These are phyloP conservation scores for Talaromyces adpressus DNA, from an alignment of 495 filamentous ascomycete species.

Conservation along the genomic window DNA sequence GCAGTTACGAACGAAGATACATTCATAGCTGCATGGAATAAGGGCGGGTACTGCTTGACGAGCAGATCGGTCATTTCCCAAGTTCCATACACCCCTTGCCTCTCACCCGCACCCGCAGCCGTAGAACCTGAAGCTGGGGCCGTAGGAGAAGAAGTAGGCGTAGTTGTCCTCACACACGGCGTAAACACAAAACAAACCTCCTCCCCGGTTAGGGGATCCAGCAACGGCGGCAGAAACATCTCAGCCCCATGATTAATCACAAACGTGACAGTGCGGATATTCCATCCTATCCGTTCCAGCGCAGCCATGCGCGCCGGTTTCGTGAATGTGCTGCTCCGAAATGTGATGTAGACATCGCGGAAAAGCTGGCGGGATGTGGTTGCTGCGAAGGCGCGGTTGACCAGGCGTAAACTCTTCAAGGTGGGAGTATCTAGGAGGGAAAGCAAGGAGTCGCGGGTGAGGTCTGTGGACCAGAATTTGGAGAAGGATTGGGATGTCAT, in stretches of 20 bases:
- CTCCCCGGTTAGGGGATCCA: slow-evolving; percentile 62
- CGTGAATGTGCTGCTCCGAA: slow-evolving; percentile 64
- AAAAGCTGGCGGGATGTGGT: slow-evolving; percentile 44
- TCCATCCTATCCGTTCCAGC: slow-evolving; percentile 61
- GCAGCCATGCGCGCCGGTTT: slow-evolving; percentile 59
- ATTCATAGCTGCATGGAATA: slow-evolving; percentile 82
- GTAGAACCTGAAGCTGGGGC: not conserved
- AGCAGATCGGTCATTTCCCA: slow-evolving; percentile 60
- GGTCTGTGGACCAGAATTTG: slow-evolving; percentile 43
- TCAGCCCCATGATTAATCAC: slow-evolving; percentile 59
- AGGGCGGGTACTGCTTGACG: slow-evolving; percentile 69
- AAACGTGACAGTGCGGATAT: slow-evolving; percentile 65
- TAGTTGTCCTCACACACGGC: slow-evolving; percentile 40
- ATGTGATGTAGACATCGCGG: slow-evolving; percentile 40
- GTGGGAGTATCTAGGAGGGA: slow-evolving; percentile 31
- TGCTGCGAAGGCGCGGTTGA: slow-evolving; percentile 43
- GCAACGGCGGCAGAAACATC: slow-evolving; percentile 69
- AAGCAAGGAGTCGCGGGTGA: slow-evolving; percentile 34
- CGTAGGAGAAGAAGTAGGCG: not conserved
- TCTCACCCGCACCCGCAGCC: not conserved
- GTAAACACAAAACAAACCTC: slow-evolving; percentile 69
- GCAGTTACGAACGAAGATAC: slow-evolving; percentile 69
- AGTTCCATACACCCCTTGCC: slow-evolving; percentile 42
- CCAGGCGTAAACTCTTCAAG: slow-evolving; percentile 40
- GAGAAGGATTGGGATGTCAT: slow-evolving; percentile 25